These are phyloP conservation scores for Ramularia endophylla DNA, from an alignment of 2,329 filamentous ascomycete species.

Conservation along the genomic window DNA sequence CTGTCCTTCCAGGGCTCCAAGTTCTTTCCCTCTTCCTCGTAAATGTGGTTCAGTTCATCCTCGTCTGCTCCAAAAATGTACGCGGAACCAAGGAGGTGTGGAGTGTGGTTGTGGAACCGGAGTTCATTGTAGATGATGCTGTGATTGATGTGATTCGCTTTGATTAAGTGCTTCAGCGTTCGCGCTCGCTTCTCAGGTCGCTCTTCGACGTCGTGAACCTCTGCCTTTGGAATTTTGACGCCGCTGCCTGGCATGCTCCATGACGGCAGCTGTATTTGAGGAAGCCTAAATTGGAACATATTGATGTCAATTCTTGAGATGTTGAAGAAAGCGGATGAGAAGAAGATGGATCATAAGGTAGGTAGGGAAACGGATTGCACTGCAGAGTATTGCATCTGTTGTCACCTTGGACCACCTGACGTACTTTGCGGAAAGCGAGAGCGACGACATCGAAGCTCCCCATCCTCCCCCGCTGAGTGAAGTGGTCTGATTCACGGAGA, in stretches of 20 bases:
- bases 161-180: constrained; percentile 82
- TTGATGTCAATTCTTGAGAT: not conserved
- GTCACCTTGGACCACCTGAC: too few species aligned
- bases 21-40: constrained; percentile 65
- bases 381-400: too few species aligned
- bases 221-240: constrained; percentile 57
- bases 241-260: constrained; percentile 18
- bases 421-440: too few species aligned
- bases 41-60: constrained; percentile 70
- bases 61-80: constrained; percentile 75
- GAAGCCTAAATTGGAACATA: constrained; percentile 28
- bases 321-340: too few species aligned
- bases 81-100: constrained; percentile 76
- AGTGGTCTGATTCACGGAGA: too few species aligned
- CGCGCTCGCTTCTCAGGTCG: constrained; percentile 70
- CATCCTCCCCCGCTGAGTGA: too few species aligned
- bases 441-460: too few species aligned
- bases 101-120: constrained; percentile 73
- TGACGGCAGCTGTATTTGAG: constrained; percentile 20
- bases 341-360: not conserved
- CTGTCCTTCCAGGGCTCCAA: constrained; percentile 79
- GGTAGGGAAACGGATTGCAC: not conserved
- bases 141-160: constrained; percentile 87
- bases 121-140: constrained; percentile 72
- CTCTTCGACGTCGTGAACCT: constrained; percentile 74